Percentiles rank a stretch among this genome's conserved stretches.
phyloP scores from a whole-genome alignment of 495 filamentous ascomycete genomes.

The Pseudomonodictys pantanalensis region DNA sequence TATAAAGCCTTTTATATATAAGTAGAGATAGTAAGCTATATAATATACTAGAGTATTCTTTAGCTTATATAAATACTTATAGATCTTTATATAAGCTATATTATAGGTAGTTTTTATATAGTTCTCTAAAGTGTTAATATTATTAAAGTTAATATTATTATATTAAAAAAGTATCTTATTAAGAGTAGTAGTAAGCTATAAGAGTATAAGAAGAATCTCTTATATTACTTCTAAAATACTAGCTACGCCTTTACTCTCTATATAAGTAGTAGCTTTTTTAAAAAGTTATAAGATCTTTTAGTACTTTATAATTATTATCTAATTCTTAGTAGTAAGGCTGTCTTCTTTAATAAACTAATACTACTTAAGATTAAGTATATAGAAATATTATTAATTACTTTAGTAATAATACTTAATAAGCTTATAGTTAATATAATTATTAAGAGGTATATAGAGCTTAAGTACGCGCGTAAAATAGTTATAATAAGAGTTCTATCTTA shows the following conservation, averaged over 20 bases:
- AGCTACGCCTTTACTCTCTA: background rate
- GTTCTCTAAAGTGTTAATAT: constrained; percentile 8
- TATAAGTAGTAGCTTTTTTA: constrained; percentile 1
- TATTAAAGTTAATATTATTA: constrained; percentile 2
- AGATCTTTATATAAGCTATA: background rate
- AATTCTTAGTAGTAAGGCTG: constrained; percentile 2
- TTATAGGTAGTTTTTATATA: constrained; percentile 1
- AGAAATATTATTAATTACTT: no score
- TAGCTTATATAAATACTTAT: constrained; percentile 3
- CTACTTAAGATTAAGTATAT: no score
- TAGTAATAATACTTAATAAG: background rate
- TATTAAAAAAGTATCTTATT: background rate
- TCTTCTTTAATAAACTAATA: background rate
- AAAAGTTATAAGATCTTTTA: background rate
- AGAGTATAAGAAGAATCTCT: background rate
- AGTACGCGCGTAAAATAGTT: background rate
- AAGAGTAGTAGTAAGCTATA: background rate
- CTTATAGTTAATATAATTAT: no score
- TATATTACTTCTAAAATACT: constrained; percentile 5
- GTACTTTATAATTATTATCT: constrained; percentile 1
- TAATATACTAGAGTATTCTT: background rate
- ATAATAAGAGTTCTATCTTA: constrained; percentile 1
- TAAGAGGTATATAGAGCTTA: background rate
- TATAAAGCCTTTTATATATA: no score
- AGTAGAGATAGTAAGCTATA: background rate